A percentile compares a stretch with the other conserved stretches of the same genome.
Evolutionary conservation across 495 filamentous ascomycete genomes (phyloP).

Genomic region (Daldinia decipiens): DNA sequence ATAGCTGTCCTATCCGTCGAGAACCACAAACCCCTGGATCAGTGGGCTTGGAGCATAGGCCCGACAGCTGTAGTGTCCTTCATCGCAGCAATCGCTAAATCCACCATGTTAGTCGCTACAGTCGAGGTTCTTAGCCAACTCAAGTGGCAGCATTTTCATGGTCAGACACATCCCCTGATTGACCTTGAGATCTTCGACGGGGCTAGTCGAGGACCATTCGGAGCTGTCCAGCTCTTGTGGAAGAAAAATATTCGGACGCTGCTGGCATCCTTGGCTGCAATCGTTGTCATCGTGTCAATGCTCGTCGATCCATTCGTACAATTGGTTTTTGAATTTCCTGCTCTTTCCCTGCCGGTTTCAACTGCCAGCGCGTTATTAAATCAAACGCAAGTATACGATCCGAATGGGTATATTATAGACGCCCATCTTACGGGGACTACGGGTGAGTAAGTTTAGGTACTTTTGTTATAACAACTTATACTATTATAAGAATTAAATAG

Average conservation of each 20-base stretch:
- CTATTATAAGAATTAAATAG: not conserved
- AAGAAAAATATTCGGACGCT: slow-evolving; percentile 1
- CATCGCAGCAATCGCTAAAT: not conserved
- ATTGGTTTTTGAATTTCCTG: slow-evolving; percentile 12
- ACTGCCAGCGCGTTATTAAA: slow-evolving; percentile 1
- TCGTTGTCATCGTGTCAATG: slow-evolving; percentile 3
- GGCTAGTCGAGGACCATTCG: slow-evolving; percentile 3
- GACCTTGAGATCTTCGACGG: slow-evolving; percentile 8
- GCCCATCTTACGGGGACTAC: slow-evolving; percentile 4
- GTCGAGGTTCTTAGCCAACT: slow-evolving; percentile 6
- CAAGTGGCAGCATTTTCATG: slow-evolving; percentile 13
- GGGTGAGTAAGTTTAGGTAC: not conserved
- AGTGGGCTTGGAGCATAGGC: slow-evolving; percentile 10
- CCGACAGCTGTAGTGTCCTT: slow-evolving; percentile 10
- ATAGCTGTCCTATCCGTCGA: slow-evolving; percentile 11
- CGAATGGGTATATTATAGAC: not conserved
- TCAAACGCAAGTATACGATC: slow-evolving; percentile 1
- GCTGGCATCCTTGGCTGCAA: not conserved
- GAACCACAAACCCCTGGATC: slow-evolving; percentile 8
- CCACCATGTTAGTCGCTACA: slow-evolving; percentile 4
- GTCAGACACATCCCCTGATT: slow-evolving; percentile 4
- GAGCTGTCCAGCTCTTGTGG: not conserved
- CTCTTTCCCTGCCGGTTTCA: not conserved
- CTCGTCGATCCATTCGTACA: slow-evolving; percentile 10
- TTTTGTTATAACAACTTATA: not conserved